Conservation (phyloP, 305 asterid species). For the Fraxinus sp. region DNA sequence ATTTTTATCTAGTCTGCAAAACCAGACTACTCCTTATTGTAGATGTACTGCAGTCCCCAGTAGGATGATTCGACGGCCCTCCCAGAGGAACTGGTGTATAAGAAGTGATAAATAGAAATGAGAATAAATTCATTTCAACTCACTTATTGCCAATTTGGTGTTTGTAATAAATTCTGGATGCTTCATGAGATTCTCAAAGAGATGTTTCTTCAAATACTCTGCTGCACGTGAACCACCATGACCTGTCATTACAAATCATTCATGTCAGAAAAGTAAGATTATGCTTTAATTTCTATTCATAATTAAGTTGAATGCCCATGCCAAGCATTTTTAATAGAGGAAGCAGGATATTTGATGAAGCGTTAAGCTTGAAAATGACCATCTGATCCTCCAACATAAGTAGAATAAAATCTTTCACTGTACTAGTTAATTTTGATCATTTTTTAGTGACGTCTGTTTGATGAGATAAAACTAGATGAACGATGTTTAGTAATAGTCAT, state of each 20-base stretch:
- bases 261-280: constrained; percentile 17
- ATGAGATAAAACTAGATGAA: background rate
- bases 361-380: background rate
- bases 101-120: background rate
- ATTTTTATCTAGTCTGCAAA: background rate
- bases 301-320: background rate
- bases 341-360: background rate
- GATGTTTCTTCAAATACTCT: constrained; percentile 85
- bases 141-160: constrained; percentile 85
- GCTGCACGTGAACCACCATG: constrained; percentile 99
- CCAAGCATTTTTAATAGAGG: background rate
- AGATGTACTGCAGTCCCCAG: background rate
- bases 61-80: background rate
- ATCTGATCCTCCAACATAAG: background rate
- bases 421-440: background rate
- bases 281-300: background rate
- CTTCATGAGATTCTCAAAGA: constrained; percentile 83
- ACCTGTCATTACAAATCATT: constrained; percentile 50
- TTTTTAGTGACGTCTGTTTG: background rate
- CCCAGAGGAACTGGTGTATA: background rate
- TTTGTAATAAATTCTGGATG: constrained; percentile 70
- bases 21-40: background rate
- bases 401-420: background rate
- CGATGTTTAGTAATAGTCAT: background rate
- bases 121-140: constrained; percentile 34